These are phyloP conservation scores for Trypanosoma vivax DNA, from an alignment of 208 protist genomes.

Conservation along the genomic window DNA sequence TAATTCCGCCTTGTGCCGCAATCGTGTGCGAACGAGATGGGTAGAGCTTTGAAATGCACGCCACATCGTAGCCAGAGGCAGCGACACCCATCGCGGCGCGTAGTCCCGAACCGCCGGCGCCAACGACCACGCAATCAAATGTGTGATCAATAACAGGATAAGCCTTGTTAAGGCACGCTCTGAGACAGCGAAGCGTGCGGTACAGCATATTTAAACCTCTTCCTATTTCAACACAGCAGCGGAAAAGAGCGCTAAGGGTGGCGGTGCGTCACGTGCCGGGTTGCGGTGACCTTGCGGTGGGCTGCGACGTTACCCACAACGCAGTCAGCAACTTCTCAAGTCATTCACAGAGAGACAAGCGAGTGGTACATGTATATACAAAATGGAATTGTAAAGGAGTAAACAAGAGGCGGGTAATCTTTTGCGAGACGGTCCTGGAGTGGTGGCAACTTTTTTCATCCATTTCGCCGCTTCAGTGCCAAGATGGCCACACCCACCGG, in stretches of 20 bases:
- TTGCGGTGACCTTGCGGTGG: background rate
- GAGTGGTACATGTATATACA: too few relatives aligned
- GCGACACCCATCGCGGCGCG: conserved; percentile 97
- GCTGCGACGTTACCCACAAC: background rate
- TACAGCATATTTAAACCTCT: conserved; percentile 48
- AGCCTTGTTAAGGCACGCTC: conserved; percentile 40
- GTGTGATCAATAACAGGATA: conserved; percentile 98
- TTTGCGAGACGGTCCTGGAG: too few relatives aligned
- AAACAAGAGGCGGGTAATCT: too few relatives aligned
- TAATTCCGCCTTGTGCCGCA: conserved; percentile 98
- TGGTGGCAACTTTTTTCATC: too few relatives aligned
- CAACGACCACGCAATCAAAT: conserved; percentile 98
- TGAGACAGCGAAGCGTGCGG: conserved; percentile 45
- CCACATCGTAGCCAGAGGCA: conserved; percentile 96
- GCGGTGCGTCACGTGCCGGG: background rate
- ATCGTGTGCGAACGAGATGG: conserved; percentile 99
- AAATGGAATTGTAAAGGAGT: too few relatives aligned
- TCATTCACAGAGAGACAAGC: too few relatives aligned
- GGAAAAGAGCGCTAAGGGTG: background rate
- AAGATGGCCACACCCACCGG: too few relatives aligned
- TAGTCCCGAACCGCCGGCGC: conserved; percentile 98
- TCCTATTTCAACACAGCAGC: background rate
- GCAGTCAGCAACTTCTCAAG: too few relatives aligned
- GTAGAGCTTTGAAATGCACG: conserved; percentile 98
- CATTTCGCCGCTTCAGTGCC: too few relatives aligned